Conservation (phyloP, 192 early-diverging fungal genomes). For the Podila verticillata region DNA sequence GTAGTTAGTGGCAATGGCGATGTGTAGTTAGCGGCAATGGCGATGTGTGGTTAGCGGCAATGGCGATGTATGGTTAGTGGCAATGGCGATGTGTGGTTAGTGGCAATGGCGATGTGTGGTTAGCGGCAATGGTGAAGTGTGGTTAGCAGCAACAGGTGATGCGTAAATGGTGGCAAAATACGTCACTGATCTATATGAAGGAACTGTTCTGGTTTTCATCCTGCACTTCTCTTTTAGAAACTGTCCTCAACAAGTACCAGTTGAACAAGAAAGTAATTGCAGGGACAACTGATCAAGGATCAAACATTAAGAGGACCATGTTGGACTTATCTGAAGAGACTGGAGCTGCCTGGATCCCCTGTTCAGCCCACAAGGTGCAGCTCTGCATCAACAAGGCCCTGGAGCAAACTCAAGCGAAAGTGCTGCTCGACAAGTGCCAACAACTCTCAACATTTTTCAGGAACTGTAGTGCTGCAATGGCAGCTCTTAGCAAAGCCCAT, state of each 20-base stretch:
- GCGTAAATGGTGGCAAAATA: no score
- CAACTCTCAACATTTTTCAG: conserved; percentile 21
- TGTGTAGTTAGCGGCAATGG: no score
- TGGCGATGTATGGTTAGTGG: no score
- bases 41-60: no score
- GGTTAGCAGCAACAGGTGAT: no score
- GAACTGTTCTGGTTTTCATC: no score
- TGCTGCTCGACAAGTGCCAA: conserved; percentile 14
- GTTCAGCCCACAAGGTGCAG: conserved; percentile 15
- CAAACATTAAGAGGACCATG: conserved; percentile 22
- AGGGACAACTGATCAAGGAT: conserved; percentile 32
- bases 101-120: no score
- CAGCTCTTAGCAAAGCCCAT: not conserved
- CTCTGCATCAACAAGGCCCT: conserved; percentile 27
- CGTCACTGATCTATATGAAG: no score
- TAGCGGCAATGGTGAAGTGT: no score
- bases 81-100: no score
- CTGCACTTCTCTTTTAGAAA: not conserved
- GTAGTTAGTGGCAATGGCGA: no score
- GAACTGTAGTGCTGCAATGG: conserved; percentile 6
- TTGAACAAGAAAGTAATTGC: conserved; percentile 17
- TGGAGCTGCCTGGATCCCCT: conserved; percentile 7
- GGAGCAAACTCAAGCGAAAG: not conserved
- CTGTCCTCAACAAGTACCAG: not conserved
- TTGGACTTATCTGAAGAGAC: not conserved